These are phyloP conservation scores for Emergomyces africanus DNA, from an alignment of 2,329 filamentous ascomycete species.

Conservation along the genomic window DNA sequence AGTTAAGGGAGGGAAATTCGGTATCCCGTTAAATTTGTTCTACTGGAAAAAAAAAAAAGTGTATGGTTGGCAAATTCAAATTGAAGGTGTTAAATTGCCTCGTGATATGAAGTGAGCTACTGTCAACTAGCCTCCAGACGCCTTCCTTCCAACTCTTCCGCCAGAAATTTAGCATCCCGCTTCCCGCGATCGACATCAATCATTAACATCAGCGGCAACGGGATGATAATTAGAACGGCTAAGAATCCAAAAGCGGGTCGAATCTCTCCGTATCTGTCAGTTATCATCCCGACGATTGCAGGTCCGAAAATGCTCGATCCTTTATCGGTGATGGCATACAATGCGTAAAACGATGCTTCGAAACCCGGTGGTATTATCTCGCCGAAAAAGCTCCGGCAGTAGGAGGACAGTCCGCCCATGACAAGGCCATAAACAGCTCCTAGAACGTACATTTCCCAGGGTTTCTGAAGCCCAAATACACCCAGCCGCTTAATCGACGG, in stretches of 20 bases:
- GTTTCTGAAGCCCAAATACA: slow-evolving; percentile 73
- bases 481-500: slow-evolving; percentile 64
- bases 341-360: slow-evolving; percentile 89
- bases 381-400: slow-evolving; percentile 84
- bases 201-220: slow-evolving; percentile 70
- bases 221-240: slow-evolving; percentile 68
- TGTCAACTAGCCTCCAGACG: background rate
- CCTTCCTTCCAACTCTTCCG: slow-evolving; percentile 35
- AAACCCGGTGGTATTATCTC: slow-evolving; percentile 89
- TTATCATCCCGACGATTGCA: slow-evolving; percentile 84
- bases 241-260: slow-evolving; percentile 87
- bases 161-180: slow-evolving; percentile 52
- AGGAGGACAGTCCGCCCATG: slow-evolving; percentile 80
- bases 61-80: no score
- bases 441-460: slow-evolving; percentile 93
- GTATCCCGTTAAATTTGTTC: background rate
- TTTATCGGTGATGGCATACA: slow-evolving; percentile 97
- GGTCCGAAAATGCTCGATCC: slow-evolving; percentile 89
- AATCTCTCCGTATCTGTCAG: slow-evolving; percentile 69
- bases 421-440: slow-evolving; percentile 88
- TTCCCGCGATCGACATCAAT: slow-evolving; percentile 75
- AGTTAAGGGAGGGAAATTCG: no score
- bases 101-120: no score
- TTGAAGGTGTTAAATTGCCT: no score
- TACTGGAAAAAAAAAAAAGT: background rate